A percentile compares a stretch with the other conserved stretches of the same genome.
phyloP scores from a whole-genome alignment of 108 stramenopile genomes.

The Cyclotella choctawhatcheeana region DNA sequence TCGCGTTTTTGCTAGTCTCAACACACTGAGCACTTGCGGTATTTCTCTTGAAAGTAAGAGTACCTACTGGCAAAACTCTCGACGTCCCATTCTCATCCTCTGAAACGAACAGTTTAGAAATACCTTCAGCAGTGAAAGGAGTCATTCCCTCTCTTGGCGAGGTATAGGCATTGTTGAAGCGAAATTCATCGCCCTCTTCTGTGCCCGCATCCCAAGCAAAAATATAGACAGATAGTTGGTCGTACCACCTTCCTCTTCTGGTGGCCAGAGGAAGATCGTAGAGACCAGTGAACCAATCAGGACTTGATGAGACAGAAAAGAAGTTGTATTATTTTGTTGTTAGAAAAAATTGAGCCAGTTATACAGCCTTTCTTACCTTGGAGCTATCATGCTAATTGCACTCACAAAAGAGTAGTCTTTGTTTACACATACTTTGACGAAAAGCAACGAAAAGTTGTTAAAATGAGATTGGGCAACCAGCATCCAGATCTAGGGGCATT shows the following conservation, averaged over 20 bases:
- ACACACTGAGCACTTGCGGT: background rate
- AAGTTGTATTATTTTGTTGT: too few relatives aligned
- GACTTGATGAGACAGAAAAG: background rate
- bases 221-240: background rate
- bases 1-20: background rate
- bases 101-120: conserved; percentile 2
- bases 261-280: background rate
- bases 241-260: conserved; percentile 1
- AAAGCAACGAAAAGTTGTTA: too few relatives aligned
- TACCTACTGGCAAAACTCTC: conserved; percentile 10
- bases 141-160: background rate
- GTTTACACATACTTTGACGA: background rate
- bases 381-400: conserved; percentile 21
- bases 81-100: background rate
- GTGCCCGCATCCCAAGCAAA: conserved; percentile 21
- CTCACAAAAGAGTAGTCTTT: background rate
- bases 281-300: conserved; percentile 11
- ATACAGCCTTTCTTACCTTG: too few relatives aligned
- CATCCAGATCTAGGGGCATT: too few relatives aligned
- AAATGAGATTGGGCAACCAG: too few relatives aligned
- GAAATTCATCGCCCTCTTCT: conserved; percentile 2
- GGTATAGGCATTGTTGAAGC: background rate
- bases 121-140: background rate
- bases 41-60: conserved; percentile 4
- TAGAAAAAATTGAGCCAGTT: too few relatives aligned